Evolutionary conservation across 306 rosid species (phyloP).

Genomic region (Fragaria vesca): DNA sequence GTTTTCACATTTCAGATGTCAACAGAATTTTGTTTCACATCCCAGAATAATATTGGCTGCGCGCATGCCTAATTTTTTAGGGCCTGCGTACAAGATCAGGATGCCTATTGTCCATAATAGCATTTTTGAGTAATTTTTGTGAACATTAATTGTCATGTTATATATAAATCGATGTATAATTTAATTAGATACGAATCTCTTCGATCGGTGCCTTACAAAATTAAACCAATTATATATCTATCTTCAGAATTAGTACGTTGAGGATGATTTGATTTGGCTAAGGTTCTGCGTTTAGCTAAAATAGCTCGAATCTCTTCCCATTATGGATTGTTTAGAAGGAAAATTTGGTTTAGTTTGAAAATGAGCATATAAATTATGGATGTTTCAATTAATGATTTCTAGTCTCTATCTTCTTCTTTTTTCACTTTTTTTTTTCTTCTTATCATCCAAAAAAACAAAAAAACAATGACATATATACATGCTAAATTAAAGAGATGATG

Average conservation of each 20-base stretch:
- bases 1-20: neutral
- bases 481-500: neutral
- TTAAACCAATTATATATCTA: neutral
- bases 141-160: neutral
- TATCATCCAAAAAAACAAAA: no score
- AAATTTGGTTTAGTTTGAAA: no score
- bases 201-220: neutral
- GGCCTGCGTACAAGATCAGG: neutral
- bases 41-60: slow-evolving; percentile 1
- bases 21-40: slow-evolving; percentile 11
- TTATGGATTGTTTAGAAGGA: neutral
- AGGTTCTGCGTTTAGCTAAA: no score
- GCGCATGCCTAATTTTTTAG: neutral
- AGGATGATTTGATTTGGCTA: no score
- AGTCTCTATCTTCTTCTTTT: no score
- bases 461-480: neutral
- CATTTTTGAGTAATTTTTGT: neutral
- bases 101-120: neutral
- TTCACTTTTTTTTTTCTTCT: neutral
- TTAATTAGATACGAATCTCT: neutral
- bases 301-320: no score
- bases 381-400: neutral
- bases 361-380: no score
- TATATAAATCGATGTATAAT: neutral
- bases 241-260: no score